Evolutionary conservation across 2,329 filamentous ascomycete genomes (phyloP).

Genomic region (Clonostachys sp.): DNA sequence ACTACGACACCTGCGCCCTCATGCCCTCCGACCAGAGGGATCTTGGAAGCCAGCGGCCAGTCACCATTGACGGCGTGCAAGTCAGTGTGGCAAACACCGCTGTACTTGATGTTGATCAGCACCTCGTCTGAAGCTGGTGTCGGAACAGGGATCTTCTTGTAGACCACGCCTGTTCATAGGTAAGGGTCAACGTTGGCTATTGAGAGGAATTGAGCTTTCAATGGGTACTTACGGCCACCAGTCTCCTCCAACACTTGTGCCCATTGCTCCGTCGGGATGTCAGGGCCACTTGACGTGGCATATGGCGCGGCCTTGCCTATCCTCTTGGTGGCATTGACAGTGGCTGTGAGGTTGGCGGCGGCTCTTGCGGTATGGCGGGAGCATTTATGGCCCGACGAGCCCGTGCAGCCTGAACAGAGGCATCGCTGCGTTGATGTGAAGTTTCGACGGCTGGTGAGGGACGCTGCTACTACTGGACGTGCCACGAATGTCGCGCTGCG

Average conservation of each 20-base stretch:
- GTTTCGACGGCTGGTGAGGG: no score
- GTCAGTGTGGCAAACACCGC: conserved; percentile 88
- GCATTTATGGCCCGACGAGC: no score
- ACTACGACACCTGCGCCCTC: conserved; percentile 81
- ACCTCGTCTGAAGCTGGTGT: conserved; percentile 85
- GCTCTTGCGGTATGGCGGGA: no score
- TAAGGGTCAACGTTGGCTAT: not conserved
- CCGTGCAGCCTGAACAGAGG: no score
- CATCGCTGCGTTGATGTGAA: no score
- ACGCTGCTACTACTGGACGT: no score
- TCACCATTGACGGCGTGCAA: conserved; percentile 76
- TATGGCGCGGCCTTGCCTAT: not conserved
- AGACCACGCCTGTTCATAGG: conserved; percentile 51
- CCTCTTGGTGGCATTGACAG: not conserved
- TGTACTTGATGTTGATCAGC: conserved; percentile 85
- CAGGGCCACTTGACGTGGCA: not conserved
- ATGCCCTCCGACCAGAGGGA: conserved; percentile 80
- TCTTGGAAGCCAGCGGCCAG: conserved; percentile 77
- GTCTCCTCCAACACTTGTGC: conserved; percentile 84
- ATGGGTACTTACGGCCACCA: conserved; percentile 56
- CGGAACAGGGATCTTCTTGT: conserved; percentile 77
- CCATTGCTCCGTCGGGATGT: conserved; percentile 81
- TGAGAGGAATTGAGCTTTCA: not conserved
- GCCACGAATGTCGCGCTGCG: no score
- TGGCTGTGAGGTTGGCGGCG: not conserved